Conservation (phyloP, 2,329 filamentous ascomycete genomes). For the Ambrosiella xylebori region DNA sequence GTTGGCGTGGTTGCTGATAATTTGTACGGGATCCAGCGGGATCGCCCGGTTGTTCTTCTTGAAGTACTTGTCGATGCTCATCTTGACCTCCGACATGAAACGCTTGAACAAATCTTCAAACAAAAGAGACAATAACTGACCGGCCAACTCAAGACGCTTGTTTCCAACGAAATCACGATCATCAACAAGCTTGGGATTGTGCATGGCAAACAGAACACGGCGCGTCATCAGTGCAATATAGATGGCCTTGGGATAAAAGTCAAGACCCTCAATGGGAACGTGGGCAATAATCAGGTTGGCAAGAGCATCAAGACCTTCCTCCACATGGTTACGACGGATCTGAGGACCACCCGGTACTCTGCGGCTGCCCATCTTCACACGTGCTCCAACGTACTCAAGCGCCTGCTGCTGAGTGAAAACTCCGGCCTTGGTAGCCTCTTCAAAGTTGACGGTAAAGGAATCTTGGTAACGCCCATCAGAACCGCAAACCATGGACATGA, state of each 20-base stretch:
- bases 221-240: slow-evolving; percentile 96
- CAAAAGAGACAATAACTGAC: slow-evolving; percentile 78
- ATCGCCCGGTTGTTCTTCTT: slow-evolving; percentile 85
- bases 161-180: slow-evolving; percentile 97
- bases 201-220: slow-evolving; percentile 85
- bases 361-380: slow-evolving; percentile 72
- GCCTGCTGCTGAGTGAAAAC: slow-evolving; percentile 92
- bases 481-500: slow-evolving; percentile 77
- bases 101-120: slow-evolving; percentile 98
- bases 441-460: slow-evolving; percentile 87
- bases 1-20: slow-evolving; percentile 69
- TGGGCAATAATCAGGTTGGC: slow-evolving; percentile 89
- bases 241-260: slow-evolving; percentile 92
- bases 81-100: slow-evolving; percentile 75
- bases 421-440: slow-evolving; percentile 68
- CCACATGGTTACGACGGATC: slow-evolving; percentile 59
- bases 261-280: slow-evolving; percentile 75
- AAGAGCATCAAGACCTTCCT: slow-evolving; percentile 83
- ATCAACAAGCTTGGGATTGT: slow-evolving; percentile 77
- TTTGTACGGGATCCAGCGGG: slow-evolving; percentile 70
- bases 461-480: slow-evolving; percentile 82
- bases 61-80: slow-evolving; percentile 85
- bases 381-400: slow-evolving; percentile 72
- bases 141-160: slow-evolving; percentile 86
- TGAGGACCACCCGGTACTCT: slow-evolving; percentile 34